Evolutionary conservation across 2,329 filamentous ascomycete genomes (phyloP).

Genomic region (Paraphoma sp.): DNA sequence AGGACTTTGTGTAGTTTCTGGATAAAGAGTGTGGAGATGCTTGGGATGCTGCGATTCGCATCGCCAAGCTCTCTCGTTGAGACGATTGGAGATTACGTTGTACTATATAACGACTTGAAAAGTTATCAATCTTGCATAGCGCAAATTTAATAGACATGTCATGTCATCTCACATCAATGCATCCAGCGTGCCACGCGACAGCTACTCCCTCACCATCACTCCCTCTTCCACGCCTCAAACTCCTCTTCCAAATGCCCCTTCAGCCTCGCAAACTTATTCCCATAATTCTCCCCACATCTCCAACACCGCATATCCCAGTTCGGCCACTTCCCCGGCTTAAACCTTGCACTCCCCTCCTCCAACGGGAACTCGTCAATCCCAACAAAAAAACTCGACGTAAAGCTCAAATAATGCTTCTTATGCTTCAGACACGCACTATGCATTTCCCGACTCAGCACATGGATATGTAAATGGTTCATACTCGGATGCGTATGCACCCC

Average conservation of each 20-base stretch:
- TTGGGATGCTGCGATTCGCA: neutral
- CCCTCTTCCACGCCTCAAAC: conserved; percentile 73
- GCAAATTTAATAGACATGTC: neutral
- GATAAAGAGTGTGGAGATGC: neutral
- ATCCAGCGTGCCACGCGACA: neutral
- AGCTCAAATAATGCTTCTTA: conserved; percentile 90
- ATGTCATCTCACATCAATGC: neutral
- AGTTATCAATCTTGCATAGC: conserved; percentile 1
- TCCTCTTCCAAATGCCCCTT: conserved; percentile 79
- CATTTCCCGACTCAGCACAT: conserved; percentile 84
- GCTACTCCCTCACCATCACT: conserved; percentile 14
- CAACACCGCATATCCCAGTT: conserved; percentile 77
- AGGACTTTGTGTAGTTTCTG: neutral
- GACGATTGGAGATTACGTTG: neutral
- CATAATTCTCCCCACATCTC: conserved; percentile 79
- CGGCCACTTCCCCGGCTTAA: conserved; percentile 67
- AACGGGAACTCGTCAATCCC: conserved; percentile 81
- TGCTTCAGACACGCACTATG: conserved; percentile 75
- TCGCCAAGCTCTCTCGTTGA: neutral
- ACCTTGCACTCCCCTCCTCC: conserved; percentile 66
- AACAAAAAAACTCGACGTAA: conserved; percentile 85
- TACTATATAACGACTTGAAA: conserved; percentile 6
- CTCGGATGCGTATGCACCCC: conserved; percentile 88
- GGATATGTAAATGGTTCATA: conserved; percentile 92
- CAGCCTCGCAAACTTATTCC: conserved; percentile 73